Evolutionary conservation across 352 stramenopile species (phyloP).

Genomic region (Pseudoperonospora humuli): DNA sequence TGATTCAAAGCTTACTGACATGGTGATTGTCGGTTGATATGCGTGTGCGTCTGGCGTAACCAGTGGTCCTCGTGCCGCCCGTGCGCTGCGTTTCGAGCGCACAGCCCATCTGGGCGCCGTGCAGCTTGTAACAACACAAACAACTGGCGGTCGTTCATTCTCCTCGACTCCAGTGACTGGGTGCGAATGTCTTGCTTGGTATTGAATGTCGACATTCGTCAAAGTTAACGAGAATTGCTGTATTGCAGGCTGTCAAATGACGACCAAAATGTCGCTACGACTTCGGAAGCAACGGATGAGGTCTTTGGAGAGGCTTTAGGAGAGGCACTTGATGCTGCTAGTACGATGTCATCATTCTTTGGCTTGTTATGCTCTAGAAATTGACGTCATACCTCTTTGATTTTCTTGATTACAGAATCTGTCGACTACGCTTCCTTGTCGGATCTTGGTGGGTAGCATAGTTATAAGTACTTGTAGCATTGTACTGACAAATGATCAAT

Average conservation of each 20-base stretch:
- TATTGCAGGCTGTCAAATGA: conserved; percentile 29
- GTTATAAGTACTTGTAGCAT: neutral
- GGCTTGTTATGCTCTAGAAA: neutral
- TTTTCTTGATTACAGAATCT: conserved; percentile 19
- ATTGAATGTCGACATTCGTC: neutral
- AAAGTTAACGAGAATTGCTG: conserved; percentile 2
- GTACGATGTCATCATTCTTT: conserved; percentile 7
- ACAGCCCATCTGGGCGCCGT: conserved; percentile 33
- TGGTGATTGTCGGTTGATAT: neutral
- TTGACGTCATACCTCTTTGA: neutral
- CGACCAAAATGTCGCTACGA: conserved; percentile 39
- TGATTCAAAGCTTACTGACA: neutral
- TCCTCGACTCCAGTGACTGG: conserved; percentile 42
- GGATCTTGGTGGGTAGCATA: conserved; percentile 35
- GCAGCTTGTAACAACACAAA: conserved; percentile 39
- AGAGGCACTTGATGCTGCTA: conserved; percentile 37
- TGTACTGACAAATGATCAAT: conserved; percentile 4
- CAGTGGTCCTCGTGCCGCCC: conserved; percentile 21
- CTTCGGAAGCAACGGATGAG: conserved; percentile 36
- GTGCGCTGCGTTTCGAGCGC: conserved; percentile 30
- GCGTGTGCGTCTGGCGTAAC: conserved; percentile 1
- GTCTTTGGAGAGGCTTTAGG: too few species aligned
- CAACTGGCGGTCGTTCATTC: conserved; percentile 47
- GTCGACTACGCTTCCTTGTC: conserved; percentile 47
- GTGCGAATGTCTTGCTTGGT: conserved; percentile 18